phyloP scores from a whole-genome alignment of 2,329 filamentous ascomycete species.

The Claviceps sp. region DNA sequence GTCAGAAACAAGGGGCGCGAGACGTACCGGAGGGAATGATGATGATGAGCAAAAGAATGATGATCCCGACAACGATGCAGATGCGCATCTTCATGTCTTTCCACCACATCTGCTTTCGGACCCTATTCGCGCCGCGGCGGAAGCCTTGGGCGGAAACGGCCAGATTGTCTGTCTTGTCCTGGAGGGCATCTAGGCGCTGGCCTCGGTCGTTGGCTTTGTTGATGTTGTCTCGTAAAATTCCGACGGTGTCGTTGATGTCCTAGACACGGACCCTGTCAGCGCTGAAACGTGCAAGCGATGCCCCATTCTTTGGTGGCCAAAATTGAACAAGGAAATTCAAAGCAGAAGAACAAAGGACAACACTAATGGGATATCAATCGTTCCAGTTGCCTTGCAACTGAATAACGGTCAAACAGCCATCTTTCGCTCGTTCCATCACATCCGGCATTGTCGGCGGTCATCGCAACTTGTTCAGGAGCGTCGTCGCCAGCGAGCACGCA shows the following conservation, averaged over 20 bases:
- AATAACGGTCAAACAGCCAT: too few species aligned
- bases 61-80: constrained; percentile 82
- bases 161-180: constrained; percentile 91
- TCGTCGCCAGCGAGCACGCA: too few species aligned
- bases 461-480: too few species aligned
- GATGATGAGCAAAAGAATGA: constrained; percentile 84
- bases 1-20: background rate
- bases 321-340: too few species aligned
- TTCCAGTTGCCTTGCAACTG: too few species aligned
- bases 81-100: constrained; percentile 99
- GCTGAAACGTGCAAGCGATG: background rate
- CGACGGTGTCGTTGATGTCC: constrained; percentile 96
- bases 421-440: too few species aligned
- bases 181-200: constrained; percentile 71
- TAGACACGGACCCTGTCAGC: constrained; percentile 24
- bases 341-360: background rate
- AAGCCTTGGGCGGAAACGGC: constrained; percentile 89
- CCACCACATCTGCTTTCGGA: constrained; percentile 99
- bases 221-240: constrained; percentile 95
- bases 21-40: constrained; percentile 75
- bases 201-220: constrained; percentile 92
- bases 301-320: background rate
- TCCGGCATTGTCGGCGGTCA: too few species aligned
- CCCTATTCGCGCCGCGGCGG: constrained; percentile 87
- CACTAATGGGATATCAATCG: background rate